These are phyloP conservation scores for Phytophthora rubi DNA, from an alignment of 352 stramenopile genomes.

Conservation along the genomic window DNA sequence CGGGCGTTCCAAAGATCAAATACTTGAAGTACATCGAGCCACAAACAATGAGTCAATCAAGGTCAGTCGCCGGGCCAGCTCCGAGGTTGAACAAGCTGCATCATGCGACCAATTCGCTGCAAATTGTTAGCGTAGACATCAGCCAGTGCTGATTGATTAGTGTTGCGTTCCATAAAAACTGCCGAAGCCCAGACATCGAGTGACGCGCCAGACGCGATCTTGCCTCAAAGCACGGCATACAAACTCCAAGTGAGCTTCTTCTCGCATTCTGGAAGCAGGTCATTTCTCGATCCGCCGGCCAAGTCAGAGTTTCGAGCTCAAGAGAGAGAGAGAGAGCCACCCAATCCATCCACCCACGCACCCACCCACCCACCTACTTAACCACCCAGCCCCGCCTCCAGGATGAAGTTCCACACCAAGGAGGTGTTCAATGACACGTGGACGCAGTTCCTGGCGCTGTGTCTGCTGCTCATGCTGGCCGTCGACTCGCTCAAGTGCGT, in stretches of 20 bases:
- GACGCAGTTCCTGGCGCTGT: constrained; percentile 82
- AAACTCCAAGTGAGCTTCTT: not conserved
- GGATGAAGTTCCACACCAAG: constrained; percentile 77
- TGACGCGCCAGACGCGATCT: constrained; percentile 10
- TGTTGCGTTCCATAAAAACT: not conserved
- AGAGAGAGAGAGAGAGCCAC: not conserved
- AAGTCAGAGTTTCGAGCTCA: constrained; percentile 1
- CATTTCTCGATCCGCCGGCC: constrained; percentile 30
- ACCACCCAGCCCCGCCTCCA: constrained; percentile 2
- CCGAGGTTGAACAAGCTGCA: not conserved
- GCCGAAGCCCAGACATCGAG: not conserved
- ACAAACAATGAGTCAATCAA: not conserved
- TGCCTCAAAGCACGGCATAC: not conserved
- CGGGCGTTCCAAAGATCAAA: no score
- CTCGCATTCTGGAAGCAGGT: constrained; percentile 22
- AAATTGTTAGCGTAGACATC: not conserved
- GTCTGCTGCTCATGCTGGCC: constrained; percentile 77
- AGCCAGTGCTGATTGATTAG: not conserved
- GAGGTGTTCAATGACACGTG: constrained; percentile 86
- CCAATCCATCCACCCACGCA: not conserved
- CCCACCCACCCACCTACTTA: not conserved
- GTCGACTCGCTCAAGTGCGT: constrained; percentile 90
- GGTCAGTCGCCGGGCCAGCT: not conserved
- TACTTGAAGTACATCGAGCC: no score
- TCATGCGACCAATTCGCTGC: not conserved